A percentile compares a stretch with the other conserved stretches of the same genome.
These are phyloP conservation scores for Carpinus fangiana DNA, from an alignment of 306 rosid genomes.

Conservation along the genomic window DNA sequence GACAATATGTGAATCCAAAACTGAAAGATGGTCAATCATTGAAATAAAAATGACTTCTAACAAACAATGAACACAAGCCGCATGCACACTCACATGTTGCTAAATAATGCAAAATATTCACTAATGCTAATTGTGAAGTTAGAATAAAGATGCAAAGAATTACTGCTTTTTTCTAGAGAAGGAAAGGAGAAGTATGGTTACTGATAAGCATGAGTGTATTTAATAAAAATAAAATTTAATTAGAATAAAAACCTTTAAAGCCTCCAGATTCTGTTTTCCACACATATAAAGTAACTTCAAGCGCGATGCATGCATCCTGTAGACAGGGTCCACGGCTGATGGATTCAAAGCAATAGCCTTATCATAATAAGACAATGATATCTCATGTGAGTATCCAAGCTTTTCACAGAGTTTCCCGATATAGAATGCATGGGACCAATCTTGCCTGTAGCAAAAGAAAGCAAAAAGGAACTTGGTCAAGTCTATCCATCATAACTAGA, in stretches of 20 bases:
- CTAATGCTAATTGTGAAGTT: conserved; percentile 21
- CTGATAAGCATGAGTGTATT: conserved; percentile 22
- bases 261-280: conserved; percentile 66
- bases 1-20: conserved; percentile 6
- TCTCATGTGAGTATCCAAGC: conserved; percentile 73
- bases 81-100: neutral
- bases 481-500: conserved; percentile 11
- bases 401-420: conserved; percentile 92
- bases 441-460: conserved; percentile 60
- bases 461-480: conserved; percentile 26
- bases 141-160: conserved; percentile 22
- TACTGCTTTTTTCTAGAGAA: conserved; percentile 1
- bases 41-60: conserved; percentile 10
- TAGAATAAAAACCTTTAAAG: conserved; percentile 58
- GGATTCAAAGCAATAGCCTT: conserved; percentile 78
- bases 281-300: conserved; percentile 68
- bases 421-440: conserved; percentile 96
- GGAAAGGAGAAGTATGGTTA: conserved; percentile 7
- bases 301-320: conserved; percentile 98
- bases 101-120: neutral
- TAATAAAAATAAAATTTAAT: neutral
- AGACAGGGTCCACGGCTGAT: conserved; percentile 93
- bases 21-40: neutral
- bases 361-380: conserved; percentile 73
- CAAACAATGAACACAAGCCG: conserved; percentile 10